These are phyloP conservation scores for Pyrrhoderma noxium DNA, from an alignment of 1,284 basidiomycete genomes.

Conservation along the genomic window DNA sequence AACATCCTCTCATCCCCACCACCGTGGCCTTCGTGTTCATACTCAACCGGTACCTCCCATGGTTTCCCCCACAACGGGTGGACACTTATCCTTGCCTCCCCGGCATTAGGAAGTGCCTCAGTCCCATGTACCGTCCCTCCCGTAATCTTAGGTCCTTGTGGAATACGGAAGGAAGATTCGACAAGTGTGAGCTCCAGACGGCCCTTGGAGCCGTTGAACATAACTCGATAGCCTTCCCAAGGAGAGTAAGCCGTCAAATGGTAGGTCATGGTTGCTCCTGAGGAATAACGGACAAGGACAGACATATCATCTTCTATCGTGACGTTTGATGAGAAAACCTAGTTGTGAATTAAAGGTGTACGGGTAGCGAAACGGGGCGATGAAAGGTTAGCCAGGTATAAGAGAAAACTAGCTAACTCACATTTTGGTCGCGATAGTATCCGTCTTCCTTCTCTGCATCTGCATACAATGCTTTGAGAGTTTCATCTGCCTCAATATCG, in stretches of 20 bases:
- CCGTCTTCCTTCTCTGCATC: constrained; percentile 40
- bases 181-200: constrained; percentile 49
- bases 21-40: constrained; percentile 42
- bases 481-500: constrained; percentile 39
- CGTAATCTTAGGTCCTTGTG: constrained; percentile 27
- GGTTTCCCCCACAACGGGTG: constrained; percentile 41
- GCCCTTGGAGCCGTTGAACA: constrained; percentile 48
- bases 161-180: constrained; percentile 35
- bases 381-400: no score
- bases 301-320: constrained; percentile 52
- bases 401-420: constrained; percentile 20
- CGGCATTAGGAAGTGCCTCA: constrained; percentile 38
- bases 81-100: constrained; percentile 38
- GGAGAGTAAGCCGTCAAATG: constrained; percentile 40
- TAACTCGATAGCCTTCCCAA: constrained; percentile 46
- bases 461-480: constrained; percentile 39
- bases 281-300: constrained; percentile 42
- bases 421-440: constrained; percentile 36
- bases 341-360: no score
- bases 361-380: no score
- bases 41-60: constrained; percentile 35
- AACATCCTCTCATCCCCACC: constrained; percentile 47
- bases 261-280: constrained; percentile 46
- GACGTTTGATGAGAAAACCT: constrained; percentile 46
- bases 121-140: constrained; percentile 38